Evolutionary conservation across 2,329 filamentous ascomycete genomes (phyloP), one percentile per base, ranked within the genome.

Genomic region (Ceratocystis smalleyi): DNA sequence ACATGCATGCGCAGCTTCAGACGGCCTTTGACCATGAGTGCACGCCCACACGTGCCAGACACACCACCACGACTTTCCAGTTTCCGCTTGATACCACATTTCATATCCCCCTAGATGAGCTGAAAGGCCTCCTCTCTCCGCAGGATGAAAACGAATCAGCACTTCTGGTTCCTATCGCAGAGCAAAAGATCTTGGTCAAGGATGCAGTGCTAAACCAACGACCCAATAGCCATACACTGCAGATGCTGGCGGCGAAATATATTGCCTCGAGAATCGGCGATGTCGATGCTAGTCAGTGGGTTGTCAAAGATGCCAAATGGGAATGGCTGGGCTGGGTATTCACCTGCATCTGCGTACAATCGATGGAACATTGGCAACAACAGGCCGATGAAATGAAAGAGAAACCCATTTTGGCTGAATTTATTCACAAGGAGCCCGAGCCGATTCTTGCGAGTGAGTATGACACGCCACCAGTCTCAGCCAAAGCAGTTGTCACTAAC

Each of bases 301-400:
- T 69, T 1, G 71, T 78, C 32, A 74, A 77, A 22, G 73, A 78
- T 19, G 74, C 79, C 22, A 75, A 76, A 27, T 73, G 76, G 15
- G 73, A 70, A 6, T 67, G 75, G 0, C 76, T 80, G 55, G 80
- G 81, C 4, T 83, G 81, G 81, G 75, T 73, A 0, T 78, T 83
- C 63, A 76, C 74, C 2, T 83, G 81, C 67, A 71, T 76, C 19
- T 84, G 82, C 74, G 78, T 76, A 65, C 74, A 78, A 67, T 83
- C 82, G 1, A 72, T 75, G 51, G 75, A 77, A 67, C 74, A 75
- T 43, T 84, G 82, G 82, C 74, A 70, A 45, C 76, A 76, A 22
- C 77, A 79, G 67, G 73, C 76, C 67, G 71, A 73, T 5, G 80
- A 79, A 69, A 73, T 69, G 22, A 69, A 74, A 17, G 68, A 72